Percentiles rank a stretch among this genome's conserved stretches.
phyloP scores from a whole-genome alignment of 345 rosid genomes.

The Arabis alpina region DNA sequence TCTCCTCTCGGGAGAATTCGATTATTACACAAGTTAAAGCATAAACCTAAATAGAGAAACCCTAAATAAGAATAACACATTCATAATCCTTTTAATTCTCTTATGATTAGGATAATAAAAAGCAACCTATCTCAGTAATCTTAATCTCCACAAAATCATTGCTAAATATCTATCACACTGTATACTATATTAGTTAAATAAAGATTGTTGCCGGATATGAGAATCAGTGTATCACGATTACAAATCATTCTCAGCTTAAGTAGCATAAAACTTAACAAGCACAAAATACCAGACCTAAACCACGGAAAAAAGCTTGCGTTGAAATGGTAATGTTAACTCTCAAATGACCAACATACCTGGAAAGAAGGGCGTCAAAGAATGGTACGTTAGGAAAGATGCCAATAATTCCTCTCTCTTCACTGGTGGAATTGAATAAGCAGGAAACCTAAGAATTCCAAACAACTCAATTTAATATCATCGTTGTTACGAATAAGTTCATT shows the following conservation, averaged over 20 bases:
- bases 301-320: background rate
- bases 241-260: background rate
- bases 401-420: too few species aligned
- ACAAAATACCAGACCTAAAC: too few species aligned
- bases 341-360: constrained; percentile 42
- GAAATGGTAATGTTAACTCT: constrained; percentile 19
- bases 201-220: background rate
- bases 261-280: constrained; percentile 2
- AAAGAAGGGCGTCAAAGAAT: constrained; percentile 39
- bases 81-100: constrained; percentile 2
- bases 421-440: constrained; percentile 47
- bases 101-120: constrained; percentile 5
- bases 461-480: background rate
- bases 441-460: constrained; percentile 47
- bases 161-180: background rate
- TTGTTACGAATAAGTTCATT: background rate
- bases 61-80: background rate
- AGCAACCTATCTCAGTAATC: background rate
- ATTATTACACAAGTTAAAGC: background rate
- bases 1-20: too few species aligned
- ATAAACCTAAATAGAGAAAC: background rate
- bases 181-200: background rate
- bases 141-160: background rate
- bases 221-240: constrained; percentile 1
- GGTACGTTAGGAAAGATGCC: constrained; percentile 57